Conservation (phyloP, 257 asterid genomes). For the Apocynum venetum region DNA sequence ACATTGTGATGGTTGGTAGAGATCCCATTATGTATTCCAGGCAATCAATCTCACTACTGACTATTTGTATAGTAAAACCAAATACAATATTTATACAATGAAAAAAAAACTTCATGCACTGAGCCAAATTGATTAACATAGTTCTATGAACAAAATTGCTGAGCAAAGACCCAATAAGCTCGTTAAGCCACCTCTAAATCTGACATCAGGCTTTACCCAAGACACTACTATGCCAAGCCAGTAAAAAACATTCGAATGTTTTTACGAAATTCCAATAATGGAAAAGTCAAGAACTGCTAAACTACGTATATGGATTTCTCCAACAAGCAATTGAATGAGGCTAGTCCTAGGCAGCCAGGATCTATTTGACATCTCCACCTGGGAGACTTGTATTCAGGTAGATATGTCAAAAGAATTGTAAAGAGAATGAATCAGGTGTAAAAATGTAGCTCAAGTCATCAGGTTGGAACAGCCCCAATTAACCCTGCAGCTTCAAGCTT, state of each 20-base stretch:
- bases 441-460: conserved; percentile 3
- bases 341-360: neutral
- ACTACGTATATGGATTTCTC: neutral
- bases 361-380: neutral
- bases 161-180: neutral
- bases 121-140: neutral
- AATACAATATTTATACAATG: too few species aligned
- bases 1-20: too few species aligned
- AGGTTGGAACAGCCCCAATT: conserved; percentile 40
- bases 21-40: too few species aligned
- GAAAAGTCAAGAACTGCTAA: neutral
- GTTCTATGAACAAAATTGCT: neutral
- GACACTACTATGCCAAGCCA: too few species aligned
- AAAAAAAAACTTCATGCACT: neutral
- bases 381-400: neutral
- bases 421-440: neutral
- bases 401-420: neutral
- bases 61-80: neutral
- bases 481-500: conserved; percentile 46
- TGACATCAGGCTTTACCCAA: neutral
- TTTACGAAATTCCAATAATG: neutral
- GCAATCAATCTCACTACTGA: too few species aligned
- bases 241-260: neutral
- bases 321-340: too few species aligned
- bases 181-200: neutral